phyloP scores from a whole-genome alignment of 352 stramenopile species.

The Phytophthora parvispora region DNA sequence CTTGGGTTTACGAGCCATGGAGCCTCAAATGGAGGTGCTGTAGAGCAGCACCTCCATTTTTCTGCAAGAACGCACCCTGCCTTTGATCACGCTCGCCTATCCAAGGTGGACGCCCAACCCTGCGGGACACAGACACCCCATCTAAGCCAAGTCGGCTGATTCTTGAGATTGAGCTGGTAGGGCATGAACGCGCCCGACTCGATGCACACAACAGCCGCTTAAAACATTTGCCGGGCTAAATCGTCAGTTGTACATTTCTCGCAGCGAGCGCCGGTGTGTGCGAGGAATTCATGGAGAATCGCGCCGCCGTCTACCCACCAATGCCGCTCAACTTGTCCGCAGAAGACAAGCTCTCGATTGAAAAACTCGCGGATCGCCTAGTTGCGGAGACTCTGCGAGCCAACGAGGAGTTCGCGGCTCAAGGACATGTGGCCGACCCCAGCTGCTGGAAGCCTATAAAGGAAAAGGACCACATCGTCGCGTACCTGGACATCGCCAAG shows the following conservation, averaged over 20 bases:
- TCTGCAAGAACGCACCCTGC: conserved; percentile 5
- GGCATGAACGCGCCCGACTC: conserved; percentile 12
- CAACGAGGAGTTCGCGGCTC: conserved; percentile 54
- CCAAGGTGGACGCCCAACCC: conserved; percentile 9
- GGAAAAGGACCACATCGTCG: conserved; percentile 54
- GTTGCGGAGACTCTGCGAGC: conserved; percentile 64
- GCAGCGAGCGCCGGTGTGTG: not conserved
- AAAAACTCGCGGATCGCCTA: conserved; percentile 54
- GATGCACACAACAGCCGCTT: conserved; percentile 8
- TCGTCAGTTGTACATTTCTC: conserved; percentile 22
- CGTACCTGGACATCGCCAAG: conserved; percentile 52
- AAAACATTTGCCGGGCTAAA: conserved; percentile 8
- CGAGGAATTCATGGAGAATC: conserved; percentile 19
- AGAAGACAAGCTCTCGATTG: conserved; percentile 55
- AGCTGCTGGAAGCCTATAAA: conserved; percentile 62
- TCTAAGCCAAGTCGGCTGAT: conserved; percentile 22
- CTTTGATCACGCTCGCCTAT: conserved; percentile 18
- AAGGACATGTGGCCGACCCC: conserved; percentile 34
- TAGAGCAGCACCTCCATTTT: not conserved
- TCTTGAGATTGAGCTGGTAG: conserved; percentile 29
- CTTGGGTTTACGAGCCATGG: not conserved
- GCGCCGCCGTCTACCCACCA: conserved; percentile 18
- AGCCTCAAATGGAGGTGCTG: not conserved
- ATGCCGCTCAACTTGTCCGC: conserved; percentile 33
- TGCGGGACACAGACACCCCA: conserved; percentile 10